Evolutionary conservation across 805 yeast genomes (phyloP), one percentile per base, ranked within the genome.

Genomic region (Wickerhamomyces chambardii): DNA sequence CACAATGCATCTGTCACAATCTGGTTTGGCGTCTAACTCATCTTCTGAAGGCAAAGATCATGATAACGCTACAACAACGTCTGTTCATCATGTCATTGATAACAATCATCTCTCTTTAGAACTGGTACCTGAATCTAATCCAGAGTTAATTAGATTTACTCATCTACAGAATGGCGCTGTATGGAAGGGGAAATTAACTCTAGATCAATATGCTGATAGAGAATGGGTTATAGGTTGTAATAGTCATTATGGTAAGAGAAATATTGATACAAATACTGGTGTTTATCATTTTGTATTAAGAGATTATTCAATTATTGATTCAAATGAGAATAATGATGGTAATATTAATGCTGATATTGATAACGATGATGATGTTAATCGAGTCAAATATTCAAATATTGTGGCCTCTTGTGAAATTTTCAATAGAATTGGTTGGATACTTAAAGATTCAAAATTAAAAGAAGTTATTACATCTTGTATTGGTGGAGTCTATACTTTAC

Each of bases 401-500:
- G 68, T 65, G 14, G 56, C 67, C 2, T 49, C 64, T 29, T 57
- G 67, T 38, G 72, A 64, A 40, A 59, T 68, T 3, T 40, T 64
- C 40, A 58, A 60, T 38, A 53, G 68, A 37, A 43, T 51, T 6
- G 65, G 58, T 0, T 62, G 56, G 48, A 42, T 52, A 9, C 39
- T 44, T 17, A 55, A 58, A 2, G 32, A 24, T 17, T 56, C 56
- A 2, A 43, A 44, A 6, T 33, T 59, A 17, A 51, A 48, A 17
- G 56, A 60, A 10, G 48, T 55, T 5, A 38, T 60, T 5, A 41
- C 58, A n/a, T 55, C 65, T 33, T 55, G 74, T 36, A 55, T 78
- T 38, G 85, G 84, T 17, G 73, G 78, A 10, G 85, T 79, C 2
- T 78, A 56, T 48, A 76, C 84, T 1, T 53, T 66, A 6, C 52